phyloP scores from a whole-genome alignment of 768 basidiomycete species.

The Lentinula guzmanii region DNA sequence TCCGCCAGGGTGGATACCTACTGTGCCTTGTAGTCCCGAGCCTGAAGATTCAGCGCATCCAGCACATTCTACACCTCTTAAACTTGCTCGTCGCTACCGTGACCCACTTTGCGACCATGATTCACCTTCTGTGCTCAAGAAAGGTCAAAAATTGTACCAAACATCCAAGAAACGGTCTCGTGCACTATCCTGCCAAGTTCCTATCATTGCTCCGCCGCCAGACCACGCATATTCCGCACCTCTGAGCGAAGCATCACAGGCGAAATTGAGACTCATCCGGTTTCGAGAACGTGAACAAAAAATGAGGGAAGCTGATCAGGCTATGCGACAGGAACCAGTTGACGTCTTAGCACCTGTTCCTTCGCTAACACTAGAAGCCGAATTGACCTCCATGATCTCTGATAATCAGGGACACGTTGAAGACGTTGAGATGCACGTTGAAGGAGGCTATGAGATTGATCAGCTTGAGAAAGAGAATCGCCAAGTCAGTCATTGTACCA shows the following conservation, averaged over 20 bases:
- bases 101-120: not conserved
- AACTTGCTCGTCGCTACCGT: not conserved
- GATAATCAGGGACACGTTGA: slow-evolving; percentile 5
- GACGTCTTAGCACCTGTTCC: no score
- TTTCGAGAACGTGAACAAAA: slow-evolving; percentile 36
- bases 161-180: not conserved
- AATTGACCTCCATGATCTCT: not conserved
- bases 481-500: not conserved
- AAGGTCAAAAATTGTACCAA: not conserved
- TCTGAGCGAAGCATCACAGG: slow-evolving; percentile 31
- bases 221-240: slow-evolving; percentile 25
- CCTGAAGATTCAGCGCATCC: not conserved
- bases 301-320: slow-evolving; percentile 27
- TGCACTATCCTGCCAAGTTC: slow-evolving; percentile 22
- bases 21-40: slow-evolving; percentile 3
- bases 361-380: not conserved
- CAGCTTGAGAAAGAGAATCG: slow-evolving; percentile 10
- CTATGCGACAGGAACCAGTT: not conserved
- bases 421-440: not conserved
- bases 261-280: slow-evolving; percentile 34
- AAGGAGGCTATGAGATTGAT: slow-evolving; percentile 9
- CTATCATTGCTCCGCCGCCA: slow-evolving; percentile 50
- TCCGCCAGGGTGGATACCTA: slow-evolving; percentile 1
- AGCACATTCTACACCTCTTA: not conserved
- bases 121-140: not conserved